phyloP scores from a whole-genome alignment of 2,329 filamentous ascomycete genomes.

The Aureobasidium sp. region DNA sequence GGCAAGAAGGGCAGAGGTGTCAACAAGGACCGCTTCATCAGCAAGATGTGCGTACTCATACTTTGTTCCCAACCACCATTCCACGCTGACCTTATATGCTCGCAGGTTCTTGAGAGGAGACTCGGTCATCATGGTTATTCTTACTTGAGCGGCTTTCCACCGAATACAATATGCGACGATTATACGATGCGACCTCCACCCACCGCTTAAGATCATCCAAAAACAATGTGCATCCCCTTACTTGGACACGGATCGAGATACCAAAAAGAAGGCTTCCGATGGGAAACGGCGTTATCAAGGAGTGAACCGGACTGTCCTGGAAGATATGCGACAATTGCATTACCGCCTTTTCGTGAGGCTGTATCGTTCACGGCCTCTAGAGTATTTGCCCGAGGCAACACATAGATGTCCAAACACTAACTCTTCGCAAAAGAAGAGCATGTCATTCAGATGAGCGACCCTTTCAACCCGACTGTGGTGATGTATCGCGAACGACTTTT shows the following conservation, averaged over 20 bases:
- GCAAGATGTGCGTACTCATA: slow-evolving; percentile 64
- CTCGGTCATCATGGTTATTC: slow-evolving; percentile 73
- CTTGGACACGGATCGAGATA: not conserved
- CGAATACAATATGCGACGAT: not conserved
- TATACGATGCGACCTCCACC: not conserved
- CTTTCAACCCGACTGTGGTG: not conserved
- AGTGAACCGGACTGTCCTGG: not conserved
- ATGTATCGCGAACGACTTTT: not conserved
- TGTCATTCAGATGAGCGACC: not conserved
- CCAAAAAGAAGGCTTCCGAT: not conserved
- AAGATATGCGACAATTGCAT: not conserved
- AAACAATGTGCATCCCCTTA: not conserved
- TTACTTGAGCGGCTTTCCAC: slow-evolving; percentile 53
- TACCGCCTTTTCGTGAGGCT: not conserved
- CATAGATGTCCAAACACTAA: not conserved
- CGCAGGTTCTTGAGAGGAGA: slow-evolving; percentile 65
- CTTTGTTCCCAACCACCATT: not conserved
- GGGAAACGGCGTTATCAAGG: not conserved
- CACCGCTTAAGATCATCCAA: not conserved
- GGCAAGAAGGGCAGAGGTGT: slow-evolving; percentile 85
- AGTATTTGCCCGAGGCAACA: not conserved
- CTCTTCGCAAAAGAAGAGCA: not conserved
- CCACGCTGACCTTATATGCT: not conserved
- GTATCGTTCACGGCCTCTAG: not conserved
- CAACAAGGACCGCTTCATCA: slow-evolving; percentile 97